Base-by-base conservation (phyloP, 2,329 filamentous ascomycete genomes). In the Arthroderma sp. region DNA sequence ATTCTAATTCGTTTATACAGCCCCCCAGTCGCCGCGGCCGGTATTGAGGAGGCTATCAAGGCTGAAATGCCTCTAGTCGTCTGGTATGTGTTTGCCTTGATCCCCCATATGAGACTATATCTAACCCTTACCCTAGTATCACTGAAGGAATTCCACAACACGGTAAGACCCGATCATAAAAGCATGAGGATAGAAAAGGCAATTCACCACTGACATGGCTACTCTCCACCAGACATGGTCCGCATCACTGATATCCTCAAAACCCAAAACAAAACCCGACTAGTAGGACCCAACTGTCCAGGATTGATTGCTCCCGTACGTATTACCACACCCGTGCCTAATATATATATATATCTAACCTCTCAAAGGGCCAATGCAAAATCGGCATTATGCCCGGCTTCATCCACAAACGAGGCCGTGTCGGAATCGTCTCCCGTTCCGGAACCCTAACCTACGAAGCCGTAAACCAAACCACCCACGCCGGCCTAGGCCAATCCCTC, bases 341-440 rank as follows among this genome's bases (percentile, higher is more conserved):
- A 44, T 22, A 15, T 22, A 39, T 22, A 15, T 22, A 39, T 33
- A 36, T 5, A 30, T 44, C 8, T 42, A n/a, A 37, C 30, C 32
- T 48, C 27, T 57, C 15, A 22, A 22, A 80, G 71, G 91, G 89
- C 59, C 89, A 94, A 79, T 98, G 91, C 80, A 98, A 98, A 76
- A 96, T 98, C 63, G 91, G 91, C 64, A 98, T 98, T 73, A 96
- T 98, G 91, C 86, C 91, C 53, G 91, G 91, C 60, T 95, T 96
- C 77, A 96, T 98, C 73, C 91, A 98, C 81, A 96, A 96, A 80
- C 86, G 88, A 69, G 91, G 91, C 59, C 88, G 91, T 67, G 88
- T 98, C 64, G 91, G 91, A 63, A 96, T 98, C 67, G 91, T 98
- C 69, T 95, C 88, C 58, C 85, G 91, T 60, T 96, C 91, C 62